A percentile compares a stretch with the other conserved stretches of the same genome.
These are phyloP conservation scores for Taphrina deformans DNA, from an alignment of 1,139 yeast species.

Conservation along the genomic window DNA sequence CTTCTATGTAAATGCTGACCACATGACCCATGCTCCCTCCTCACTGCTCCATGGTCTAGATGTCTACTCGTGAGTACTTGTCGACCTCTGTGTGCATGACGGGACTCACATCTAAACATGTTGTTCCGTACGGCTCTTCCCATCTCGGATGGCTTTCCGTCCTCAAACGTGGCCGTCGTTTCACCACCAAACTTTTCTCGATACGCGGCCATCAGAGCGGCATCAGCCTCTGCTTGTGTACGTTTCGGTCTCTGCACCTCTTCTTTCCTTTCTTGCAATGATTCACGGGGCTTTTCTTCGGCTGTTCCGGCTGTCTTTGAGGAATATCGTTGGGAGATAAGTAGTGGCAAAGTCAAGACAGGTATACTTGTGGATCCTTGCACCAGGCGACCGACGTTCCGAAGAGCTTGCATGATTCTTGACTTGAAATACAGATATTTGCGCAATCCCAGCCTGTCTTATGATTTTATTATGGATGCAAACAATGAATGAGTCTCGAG, in stretches of 20 bases:
- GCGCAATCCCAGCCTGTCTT: too few species aligned
- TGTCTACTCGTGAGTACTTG: neutral
- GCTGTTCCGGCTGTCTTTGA: neutral
- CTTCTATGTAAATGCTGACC: too few species aligned
- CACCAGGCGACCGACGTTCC: neutral
- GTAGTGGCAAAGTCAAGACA: neutral
- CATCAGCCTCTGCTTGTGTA: conserved; percentile 24
- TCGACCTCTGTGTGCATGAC: neutral
- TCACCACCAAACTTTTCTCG: conserved; percentile 29
- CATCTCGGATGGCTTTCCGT: conserved; percentile 29
- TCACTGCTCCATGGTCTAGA: neutral
- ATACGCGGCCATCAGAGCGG: conserved; percentile 22
- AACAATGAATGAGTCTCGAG: too few species aligned
- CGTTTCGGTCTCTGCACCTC: neutral
- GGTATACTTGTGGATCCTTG: neutral
- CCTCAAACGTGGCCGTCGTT: conserved; percentile 27
- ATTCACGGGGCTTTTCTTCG: neutral
- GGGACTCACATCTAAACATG: conserved; percentile 27
- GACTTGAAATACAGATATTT: too few species aligned
- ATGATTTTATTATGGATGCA: too few species aligned
- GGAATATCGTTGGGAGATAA: neutral
- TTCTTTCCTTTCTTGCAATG: neutral
- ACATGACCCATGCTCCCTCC: neutral
- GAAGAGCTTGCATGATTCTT: neutral
- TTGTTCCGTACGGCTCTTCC: conserved; percentile 24